Evolutionary conservation across 2,329 filamentous ascomycete genomes (phyloP), one percentile per base, ranked within the genome.

Genomic region (Penicillium sp.): DNA sequence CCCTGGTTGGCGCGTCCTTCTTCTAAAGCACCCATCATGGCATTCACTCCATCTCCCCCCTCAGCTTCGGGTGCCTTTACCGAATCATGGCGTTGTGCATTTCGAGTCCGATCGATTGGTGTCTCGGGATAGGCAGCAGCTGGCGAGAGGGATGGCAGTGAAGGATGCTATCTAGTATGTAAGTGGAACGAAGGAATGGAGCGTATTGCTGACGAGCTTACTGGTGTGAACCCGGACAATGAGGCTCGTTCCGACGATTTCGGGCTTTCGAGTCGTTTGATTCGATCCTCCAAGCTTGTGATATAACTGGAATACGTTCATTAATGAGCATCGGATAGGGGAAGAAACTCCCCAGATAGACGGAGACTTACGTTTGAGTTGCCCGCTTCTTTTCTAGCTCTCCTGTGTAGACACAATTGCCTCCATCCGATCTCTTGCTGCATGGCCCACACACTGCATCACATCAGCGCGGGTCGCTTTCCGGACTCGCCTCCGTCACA

Each of bases 11-110:
- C 56, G 9, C 61, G 70, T 0, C 72, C 75, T 47, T 78, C 75
- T 21, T 76, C 75, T 2, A 75, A 64, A 1, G 78, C 69, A 0
- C 74, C 74, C 6, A 76, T 78, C 74, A 79, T 79, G 2, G 76
- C 77, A 53, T 78, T 74, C 2, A 69, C 72, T 0, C 74, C 72
- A 2, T 71, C 68, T 15, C 24, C 10, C 5, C 39, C 24, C 3
- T 7, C 8, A 9, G 2, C 18, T 1, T 13, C 12, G 10, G n/a
- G 7, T 2, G 46, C 46, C 8, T 39, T 21, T 13, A 29, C 5
- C 7, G 44, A 29, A 10, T 18, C 12, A 4, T 36, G 24, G 26
- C 44, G 41, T 12, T 17, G 34, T 7, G 27, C 30, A 3, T 13
- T 43, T 32, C 24, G 43, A 9, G n/a, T 27, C 8, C 32, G 32